Percentiles rank a stretch among this genome's conserved stretches.
Evolutionary conservation across 768 basidiomycete species (phyloP).

Genomic region (Amanita fuliginea): DNA sequence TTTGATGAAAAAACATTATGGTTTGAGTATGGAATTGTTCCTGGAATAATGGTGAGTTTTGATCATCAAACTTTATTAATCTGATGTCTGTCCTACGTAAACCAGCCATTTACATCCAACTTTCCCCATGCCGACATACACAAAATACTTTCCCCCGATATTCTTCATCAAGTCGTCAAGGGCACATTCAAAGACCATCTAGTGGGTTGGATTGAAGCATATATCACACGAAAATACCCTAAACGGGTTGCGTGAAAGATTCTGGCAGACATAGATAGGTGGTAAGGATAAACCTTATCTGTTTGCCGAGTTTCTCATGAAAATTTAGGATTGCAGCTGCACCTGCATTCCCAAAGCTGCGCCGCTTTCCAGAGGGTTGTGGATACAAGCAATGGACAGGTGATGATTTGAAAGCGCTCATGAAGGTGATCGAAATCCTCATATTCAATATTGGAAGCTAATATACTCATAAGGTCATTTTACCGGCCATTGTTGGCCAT

Average conservation of each 20-base stretch:
- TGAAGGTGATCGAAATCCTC: not conserved
- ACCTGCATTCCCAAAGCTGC: constrained; percentile 16
- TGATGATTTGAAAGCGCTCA: no score
- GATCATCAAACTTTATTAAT: constrained; percentile 7
- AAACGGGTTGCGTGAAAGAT: constrained; percentile 3
- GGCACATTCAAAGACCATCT: constrained; percentile 28
- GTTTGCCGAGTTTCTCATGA: no score
- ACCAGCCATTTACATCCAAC: not conserved
- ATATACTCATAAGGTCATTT: constrained; percentile 13
- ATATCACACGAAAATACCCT: constrained; percentile 11
- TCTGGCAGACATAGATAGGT: not conserved
- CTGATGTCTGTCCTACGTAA: no score
- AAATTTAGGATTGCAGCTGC: constrained; percentile 10
- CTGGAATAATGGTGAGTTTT: constrained; percentile 21
- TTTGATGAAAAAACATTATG: constrained; percentile 15
- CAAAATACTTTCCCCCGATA: constrained; percentile 18
- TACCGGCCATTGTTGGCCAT: constrained; percentile 17
- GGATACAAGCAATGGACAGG: constrained; percentile 1
- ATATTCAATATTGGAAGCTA: no score
- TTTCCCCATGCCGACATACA: constrained; percentile 19
- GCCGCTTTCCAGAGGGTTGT: constrained; percentile 18
- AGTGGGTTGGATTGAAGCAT: constrained; percentile 20
- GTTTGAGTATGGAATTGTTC: constrained; percentile 21
- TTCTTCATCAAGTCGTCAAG: constrained; percentile 25
- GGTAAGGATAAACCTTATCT: not conserved